These are phyloP conservation scores for Allodekkera sacchari DNA, from an alignment of 805 yeast species.

Conservation along the genomic window DNA sequence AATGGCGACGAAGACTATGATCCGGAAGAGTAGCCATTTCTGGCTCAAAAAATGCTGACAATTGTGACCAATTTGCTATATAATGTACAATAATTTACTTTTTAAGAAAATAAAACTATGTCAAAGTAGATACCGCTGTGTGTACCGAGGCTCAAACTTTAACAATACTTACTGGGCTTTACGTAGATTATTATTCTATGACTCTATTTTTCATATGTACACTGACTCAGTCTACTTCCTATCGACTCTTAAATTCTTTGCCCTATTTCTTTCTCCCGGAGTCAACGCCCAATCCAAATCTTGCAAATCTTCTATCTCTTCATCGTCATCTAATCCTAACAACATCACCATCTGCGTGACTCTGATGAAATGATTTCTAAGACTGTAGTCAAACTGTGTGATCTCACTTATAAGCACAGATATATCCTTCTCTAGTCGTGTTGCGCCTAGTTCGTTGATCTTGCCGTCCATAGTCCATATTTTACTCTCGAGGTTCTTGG, in stretches of 20 bases:
- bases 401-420: constrained; percentile 65
- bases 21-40: no score
- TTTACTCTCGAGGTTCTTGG: constrained; percentile 54
- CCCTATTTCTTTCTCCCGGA: constrained; percentile 62
- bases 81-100: no score
- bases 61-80: no score
- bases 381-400: constrained; percentile 61
- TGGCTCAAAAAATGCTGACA: no score
- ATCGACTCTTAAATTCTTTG: constrained; percentile 49
- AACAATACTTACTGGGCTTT: no score
- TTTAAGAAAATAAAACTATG: no score
- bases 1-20: no score
- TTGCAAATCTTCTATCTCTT: constrained; percentile 24
- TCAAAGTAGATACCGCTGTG: no score
- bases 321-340: constrained; percentile 72
- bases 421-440: constrained; percentile 75
- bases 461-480: constrained; percentile 58
- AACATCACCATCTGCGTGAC: constrained; percentile 80
- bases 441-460: constrained; percentile 76
- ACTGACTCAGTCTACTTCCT: constrained; percentile 10
- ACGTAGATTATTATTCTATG: no score
- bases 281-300: constrained; percentile 59
- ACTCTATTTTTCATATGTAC: background rate
- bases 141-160: no score
- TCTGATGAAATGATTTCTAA: constrained; percentile 71